Base-by-base conservation (phyloP, 2,329 filamentous ascomycete genomes). In the Colletotrichum simmondsii region DNA sequence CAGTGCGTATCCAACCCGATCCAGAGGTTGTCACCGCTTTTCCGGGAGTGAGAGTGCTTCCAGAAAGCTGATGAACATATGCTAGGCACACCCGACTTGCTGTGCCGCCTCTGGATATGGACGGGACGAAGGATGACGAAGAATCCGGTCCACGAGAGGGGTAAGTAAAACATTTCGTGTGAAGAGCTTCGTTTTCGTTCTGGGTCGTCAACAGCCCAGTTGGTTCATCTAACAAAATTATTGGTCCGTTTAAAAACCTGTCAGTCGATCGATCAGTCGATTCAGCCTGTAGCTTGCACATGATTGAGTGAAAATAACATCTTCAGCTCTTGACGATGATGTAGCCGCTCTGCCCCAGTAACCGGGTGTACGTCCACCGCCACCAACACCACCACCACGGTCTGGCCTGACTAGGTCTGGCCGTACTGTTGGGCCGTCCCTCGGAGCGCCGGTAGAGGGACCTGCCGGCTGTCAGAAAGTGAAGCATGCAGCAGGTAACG, bases 281-380 rank as follows among this genome's bases (percentile, higher is more conserved):
- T 61, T 19, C 52, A 59, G 24, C 30, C 22, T 70, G 5, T 57
- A 24, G 54, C 67, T 53, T 30, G 37, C 66, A 71, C 37, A 71
- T 61, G 61, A 71, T 24, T 65, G 46, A 56, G 56, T 60, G 35
- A 56, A 57, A 65, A 70, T 69, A 62, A 37, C 56, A 65, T 52
- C 46, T 63, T 65, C 56, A 46, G 61, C 56, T 52, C 61, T 61
- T 63, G 65, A 69, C 59, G 67, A 65, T 60, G 57, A 73, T 64
- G 56, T 71, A 73, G 71, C 56, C 49, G 46, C 60, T 73, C 37
- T 54, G 56, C 30, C 70, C 67, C 67, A 69, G 71, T 59, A 73
- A 73, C 71, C 67, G 60, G 71, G 71, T 65, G 60, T 61, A 56
- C 61, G 67, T 73, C 53, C 69, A 69, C 58, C 53, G 60, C 69